Evolutionary conservation across 257 asterid species (phyloP), one percentile per base, ranked within the genome.

Genomic region (Osmanthus fragrans): DNA sequence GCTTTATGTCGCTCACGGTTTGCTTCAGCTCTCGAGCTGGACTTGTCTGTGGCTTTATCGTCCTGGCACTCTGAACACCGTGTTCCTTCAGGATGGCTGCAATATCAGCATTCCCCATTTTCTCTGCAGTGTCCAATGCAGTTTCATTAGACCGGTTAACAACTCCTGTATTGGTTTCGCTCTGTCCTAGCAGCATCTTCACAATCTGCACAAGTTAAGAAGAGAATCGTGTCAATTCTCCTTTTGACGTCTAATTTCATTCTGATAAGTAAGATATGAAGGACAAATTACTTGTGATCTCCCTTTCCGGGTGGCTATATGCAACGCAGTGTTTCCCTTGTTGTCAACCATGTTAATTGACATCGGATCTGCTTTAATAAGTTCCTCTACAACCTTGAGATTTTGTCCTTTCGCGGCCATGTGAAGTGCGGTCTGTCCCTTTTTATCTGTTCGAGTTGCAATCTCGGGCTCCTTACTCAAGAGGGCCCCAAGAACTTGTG

Each of bases 351-450:
- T 79, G 36, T 87, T 87, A 71, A 84, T 18, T 60, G 72, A 78
- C 2, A 75, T 32, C 63, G 86, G 78, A 71, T 84, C 88, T 34
- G 76, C 80, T 56, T 51, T 77, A 4, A 82, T 67, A 10, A 87
- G 84, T 54, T 49, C 88, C 67, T 80, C 84, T 36, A 84, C 90
- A 56, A 87, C 90, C 72, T 82, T 85, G 45, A 84, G 84, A 70
- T 82, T 87, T 74, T 84, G 84, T 16, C 90, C 90, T 63, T 87
- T 87, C 36, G 84, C 90, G 16, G 90, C 88, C 90, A 87, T 87
- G 78, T 87, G 90, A 51, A 87, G 90, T 0, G 90, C 87, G 5
- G 87, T 84, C 68, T 87, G 90, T 36, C 90, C 90, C 76, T 87
- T 87, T 73, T 87, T 87, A 78, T 87, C 90, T 18, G 8, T 75